Conservation (phyloP, 805 yeast species). For the Candida caryicola region DNA sequence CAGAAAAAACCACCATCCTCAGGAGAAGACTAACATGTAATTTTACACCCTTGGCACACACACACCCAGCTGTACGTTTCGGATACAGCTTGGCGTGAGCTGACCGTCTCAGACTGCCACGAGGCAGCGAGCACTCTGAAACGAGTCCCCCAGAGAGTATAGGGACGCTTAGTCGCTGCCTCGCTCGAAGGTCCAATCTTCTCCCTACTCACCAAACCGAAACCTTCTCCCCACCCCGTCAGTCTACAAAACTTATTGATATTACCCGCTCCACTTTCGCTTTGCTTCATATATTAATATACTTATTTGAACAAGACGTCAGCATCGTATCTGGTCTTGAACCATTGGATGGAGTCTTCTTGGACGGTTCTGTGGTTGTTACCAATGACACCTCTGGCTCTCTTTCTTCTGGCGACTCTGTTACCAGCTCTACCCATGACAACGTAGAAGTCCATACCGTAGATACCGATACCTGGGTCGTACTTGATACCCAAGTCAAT, state of each 20-base stretch:
- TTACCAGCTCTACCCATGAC: constrained; percentile 99
- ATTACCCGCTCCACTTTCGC: background rate
- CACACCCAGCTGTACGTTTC: too few relatives aligned
- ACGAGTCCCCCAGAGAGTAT: too few relatives aligned
- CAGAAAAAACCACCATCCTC: too few relatives aligned
- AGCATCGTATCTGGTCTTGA: constrained; percentile 99
- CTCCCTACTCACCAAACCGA: too few relatives aligned
- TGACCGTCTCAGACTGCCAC: too few relatives aligned
- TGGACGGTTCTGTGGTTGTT: constrained; percentile 86
- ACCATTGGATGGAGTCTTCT: constrained; percentile 96
- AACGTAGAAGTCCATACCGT: constrained; percentile 99
- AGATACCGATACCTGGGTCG: constrained; percentile 98
- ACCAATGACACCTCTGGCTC: constrained; percentile 85
- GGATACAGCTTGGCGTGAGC: too few relatives aligned
- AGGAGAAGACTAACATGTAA: too few relatives aligned
- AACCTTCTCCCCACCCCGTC: too few relatives aligned
- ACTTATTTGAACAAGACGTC: constrained; percentile 82
- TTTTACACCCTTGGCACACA: too few relatives aligned
- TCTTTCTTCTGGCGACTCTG: constrained; percentile 98
- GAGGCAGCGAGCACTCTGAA: too few relatives aligned
- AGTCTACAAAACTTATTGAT: background rate
- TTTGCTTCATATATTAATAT: constrained; percentile 6
- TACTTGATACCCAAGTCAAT: constrained; percentile 99
- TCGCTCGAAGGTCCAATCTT: too few relatives aligned
- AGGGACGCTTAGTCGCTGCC: too few relatives aligned